A percentile compares a stretch with the other conserved stretches of the same genome.
Evolutionary conservation across 164 flowering plant genomes (phyloP).

Genomic region (Chloranthus sessilifolius): DNA sequence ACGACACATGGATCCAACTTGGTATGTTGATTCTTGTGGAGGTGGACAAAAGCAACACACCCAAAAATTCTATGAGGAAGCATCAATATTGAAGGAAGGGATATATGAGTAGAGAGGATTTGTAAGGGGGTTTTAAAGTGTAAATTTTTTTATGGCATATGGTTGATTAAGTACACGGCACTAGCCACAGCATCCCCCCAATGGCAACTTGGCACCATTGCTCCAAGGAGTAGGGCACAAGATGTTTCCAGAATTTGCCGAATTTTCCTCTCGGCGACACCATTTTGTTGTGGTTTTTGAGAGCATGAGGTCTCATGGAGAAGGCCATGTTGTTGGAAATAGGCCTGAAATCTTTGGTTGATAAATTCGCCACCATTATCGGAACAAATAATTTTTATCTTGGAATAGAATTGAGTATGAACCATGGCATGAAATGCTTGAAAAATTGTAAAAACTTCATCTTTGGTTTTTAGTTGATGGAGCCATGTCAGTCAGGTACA

Average conservation of each 20-base stretch:
- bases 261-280: constrained; percentile 1
- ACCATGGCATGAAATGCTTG: not conserved
- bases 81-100: not conserved
- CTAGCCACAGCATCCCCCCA: not conserved
- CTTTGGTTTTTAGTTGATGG: no score
- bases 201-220: no score
- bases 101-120: not conserved
- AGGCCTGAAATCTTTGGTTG: not conserved
- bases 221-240: not conserved
- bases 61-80: not conserved
- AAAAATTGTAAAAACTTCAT: not conserved
- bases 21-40: not conserved
- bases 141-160: not conserved
- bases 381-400: not conserved
- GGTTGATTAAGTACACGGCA: not conserved
- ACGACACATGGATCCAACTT: not conserved
- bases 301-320: not conserved
- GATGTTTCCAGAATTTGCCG: not conserved
- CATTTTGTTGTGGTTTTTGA: not conserved
- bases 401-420: not conserved
- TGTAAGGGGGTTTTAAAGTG: not conserved
- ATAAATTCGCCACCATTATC: not conserved
- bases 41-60: not conserved
- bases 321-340: not conserved
- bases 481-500: no score